These are phyloP conservation scores for Leucocoprinus leucothites DNA, from an alignment of 768 basidiomycete genomes.

Conservation along the genomic window DNA sequence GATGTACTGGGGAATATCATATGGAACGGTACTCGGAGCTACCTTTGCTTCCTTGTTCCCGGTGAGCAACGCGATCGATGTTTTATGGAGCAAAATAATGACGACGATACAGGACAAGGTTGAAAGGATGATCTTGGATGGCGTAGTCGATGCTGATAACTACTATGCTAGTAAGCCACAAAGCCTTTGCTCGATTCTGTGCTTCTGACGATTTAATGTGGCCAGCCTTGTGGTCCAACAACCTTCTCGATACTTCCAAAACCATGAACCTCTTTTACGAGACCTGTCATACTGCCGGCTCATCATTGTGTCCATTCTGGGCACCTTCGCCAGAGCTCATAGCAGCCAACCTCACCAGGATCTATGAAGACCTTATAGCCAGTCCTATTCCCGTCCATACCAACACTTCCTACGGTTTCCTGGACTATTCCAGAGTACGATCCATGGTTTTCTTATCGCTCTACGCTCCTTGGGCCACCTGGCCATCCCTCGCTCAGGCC, in stretches of 20 bases:
- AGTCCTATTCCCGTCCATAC: conserved; percentile 33
- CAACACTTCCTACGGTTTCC: conserved; percentile 27
- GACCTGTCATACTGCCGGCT: conserved; percentile 35
- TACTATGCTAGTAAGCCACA: conserved; percentile 31
- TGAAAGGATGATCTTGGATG: conserved; percentile 36
- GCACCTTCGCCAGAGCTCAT: conserved; percentile 31
- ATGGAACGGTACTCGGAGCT: conserved; percentile 19
- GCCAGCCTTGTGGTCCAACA: conserved; percentile 31
- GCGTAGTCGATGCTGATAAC: conserved; percentile 37
- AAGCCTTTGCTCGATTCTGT: background rate
- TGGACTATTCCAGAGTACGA: conserved; percentile 33
- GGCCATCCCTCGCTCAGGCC: conserved; percentile 30
- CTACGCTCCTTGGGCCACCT: conserved; percentile 32
- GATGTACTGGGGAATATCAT: conserved; percentile 33
- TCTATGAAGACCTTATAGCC: conserved; percentile 28
- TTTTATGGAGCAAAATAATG: background rate
- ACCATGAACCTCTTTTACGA: conserved; percentile 31
- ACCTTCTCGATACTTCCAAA: conserved; percentile 36
- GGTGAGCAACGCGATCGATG: conserved; percentile 7
- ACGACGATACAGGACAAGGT: conserved; percentile 30
- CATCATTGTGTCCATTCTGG: conserved; percentile 33
- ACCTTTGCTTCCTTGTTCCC: conserved; percentile 23
- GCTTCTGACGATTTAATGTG: background rate
- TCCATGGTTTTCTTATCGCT: conserved; percentile 28
- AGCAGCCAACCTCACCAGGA: conserved; percentile 29